These are phyloP conservation scores for Penicillium sp. DNA, from an alignment of 2,329 filamentous ascomycete genomes.

Conservation along the genomic window DNA sequence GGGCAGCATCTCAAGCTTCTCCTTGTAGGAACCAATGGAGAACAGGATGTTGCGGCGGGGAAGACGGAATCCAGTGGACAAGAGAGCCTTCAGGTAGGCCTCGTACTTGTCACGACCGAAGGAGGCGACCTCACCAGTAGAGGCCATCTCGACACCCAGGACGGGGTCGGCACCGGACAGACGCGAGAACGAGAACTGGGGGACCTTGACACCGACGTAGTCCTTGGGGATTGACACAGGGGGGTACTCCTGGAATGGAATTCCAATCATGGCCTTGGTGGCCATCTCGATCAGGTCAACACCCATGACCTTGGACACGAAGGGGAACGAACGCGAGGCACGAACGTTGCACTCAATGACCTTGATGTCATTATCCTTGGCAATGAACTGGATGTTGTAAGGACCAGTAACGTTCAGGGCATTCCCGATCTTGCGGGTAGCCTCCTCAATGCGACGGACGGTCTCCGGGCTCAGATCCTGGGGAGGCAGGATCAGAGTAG, in stretches of 20 bases:
- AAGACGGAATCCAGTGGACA: conserved; percentile 94
- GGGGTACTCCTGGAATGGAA: conserved; percentile 81
- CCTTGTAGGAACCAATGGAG: conserved; percentile 95
- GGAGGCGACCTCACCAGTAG: conserved; percentile 94
- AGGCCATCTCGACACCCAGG: conserved; percentile 97
- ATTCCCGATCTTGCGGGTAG: conserved; percentile 89
- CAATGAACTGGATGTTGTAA: conserved; percentile 99
- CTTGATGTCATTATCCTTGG: conserved; percentile 99
- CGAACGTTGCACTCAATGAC: conserved; percentile 99
- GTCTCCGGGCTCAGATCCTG: conserved; percentile 90
- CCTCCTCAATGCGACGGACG: conserved; percentile 86
- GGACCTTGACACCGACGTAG: conserved; percentile 95
- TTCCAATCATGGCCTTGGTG: conserved; percentile 89
- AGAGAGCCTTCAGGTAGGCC: conserved; percentile 91
- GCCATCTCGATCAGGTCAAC: conserved; percentile 98
- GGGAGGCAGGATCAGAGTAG: conserved; percentile 89
- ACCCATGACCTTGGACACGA: conserved; percentile 98
- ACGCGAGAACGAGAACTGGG: conserved; percentile 98
- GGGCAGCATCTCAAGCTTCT: conserved; percentile 95
- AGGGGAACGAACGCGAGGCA: conserved; percentile 93
- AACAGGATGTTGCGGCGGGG: conserved; percentile 94
- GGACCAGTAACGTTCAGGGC: conserved; percentile 95
- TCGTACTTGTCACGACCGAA: conserved; percentile 97
- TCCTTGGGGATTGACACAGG: conserved; percentile 70
- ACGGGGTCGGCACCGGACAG: conserved; percentile 95